These are phyloP conservation scores for Scytalidium lignicola DNA, from an alignment of 2,329 filamentous ascomycete genomes.

Conservation along the genomic window DNA sequence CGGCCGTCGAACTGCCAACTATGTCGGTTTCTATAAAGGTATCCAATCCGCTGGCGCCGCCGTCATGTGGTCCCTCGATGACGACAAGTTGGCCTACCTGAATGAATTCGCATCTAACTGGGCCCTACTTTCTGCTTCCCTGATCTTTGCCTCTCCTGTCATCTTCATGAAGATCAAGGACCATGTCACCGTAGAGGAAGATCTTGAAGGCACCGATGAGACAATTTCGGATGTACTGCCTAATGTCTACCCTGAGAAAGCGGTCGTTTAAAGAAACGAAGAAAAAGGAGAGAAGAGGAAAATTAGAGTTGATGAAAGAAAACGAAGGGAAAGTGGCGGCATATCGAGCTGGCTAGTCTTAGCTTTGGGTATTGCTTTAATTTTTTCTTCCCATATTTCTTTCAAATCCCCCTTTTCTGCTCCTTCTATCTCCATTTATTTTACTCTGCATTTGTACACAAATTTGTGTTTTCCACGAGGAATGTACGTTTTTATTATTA, in stretches of 20 bases:
- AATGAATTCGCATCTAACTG: slow-evolving; percentile 70
- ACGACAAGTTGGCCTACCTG: slow-evolving; percentile 57
- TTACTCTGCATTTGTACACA: too few relatives aligned
- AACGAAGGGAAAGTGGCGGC: neutral
- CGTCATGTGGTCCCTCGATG: slow-evolving; percentile 69
- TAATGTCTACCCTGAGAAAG: slow-evolving; percentile 1
- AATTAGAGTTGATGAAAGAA: too few relatives aligned
- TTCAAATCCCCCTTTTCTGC: too few relatives aligned
- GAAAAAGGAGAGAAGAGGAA: neutral
- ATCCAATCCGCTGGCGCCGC: slow-evolving; percentile 85
- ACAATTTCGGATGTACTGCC: slow-evolving; percentile 63
- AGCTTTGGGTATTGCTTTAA: neutral
- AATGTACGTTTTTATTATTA: too few relatives aligned
- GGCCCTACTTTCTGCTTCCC: slow-evolving; percentile 67
- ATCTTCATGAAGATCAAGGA: slow-evolving; percentile 77
- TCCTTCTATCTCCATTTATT: too few relatives aligned
- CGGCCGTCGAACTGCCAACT: slow-evolving; percentile 84
- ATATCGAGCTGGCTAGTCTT: neutral
- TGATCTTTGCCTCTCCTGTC: slow-evolving; percentile 73
- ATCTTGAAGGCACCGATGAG: slow-evolving; percentile 81
- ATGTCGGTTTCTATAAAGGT: slow-evolving; percentile 85
- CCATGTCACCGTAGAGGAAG: slow-evolving; percentile 73
- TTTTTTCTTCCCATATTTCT: too few relatives aligned
- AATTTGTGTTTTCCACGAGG: too few relatives aligned
- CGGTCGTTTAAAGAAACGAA: neutral